Evolutionary conservation across 1,139 yeast genomes (phyloP).

Genomic region (Oligophagozyma castellii): DNA sequence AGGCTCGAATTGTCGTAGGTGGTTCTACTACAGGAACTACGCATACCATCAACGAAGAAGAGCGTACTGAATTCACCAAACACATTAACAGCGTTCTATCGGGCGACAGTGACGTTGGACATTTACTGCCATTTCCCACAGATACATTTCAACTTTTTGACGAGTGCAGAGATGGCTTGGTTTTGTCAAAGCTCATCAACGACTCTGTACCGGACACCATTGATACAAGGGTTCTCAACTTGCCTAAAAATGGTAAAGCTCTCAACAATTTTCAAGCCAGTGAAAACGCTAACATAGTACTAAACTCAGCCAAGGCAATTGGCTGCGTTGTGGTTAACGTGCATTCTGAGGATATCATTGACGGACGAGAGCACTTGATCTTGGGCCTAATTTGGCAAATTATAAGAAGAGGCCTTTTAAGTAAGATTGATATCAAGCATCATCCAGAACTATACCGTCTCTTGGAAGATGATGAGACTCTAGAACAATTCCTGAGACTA

Average conservation of each 20-base stretch:
- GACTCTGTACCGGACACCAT: conserved; percentile 98
- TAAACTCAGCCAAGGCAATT: conserved; percentile 96
- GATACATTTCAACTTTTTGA: conserved; percentile 93
- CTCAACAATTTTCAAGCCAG: conserved; percentile 90
- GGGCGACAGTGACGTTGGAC: conserved; percentile 82
- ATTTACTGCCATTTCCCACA: conserved; percentile 80
- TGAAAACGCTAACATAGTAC: conserved; percentile 94
- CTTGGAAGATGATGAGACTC: conserved; percentile 90
- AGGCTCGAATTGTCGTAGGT: conserved; percentile 62
- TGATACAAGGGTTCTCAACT: conserved; percentile 90
- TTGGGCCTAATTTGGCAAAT: conserved; percentile 97
- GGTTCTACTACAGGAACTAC: conserved; percentile 87
- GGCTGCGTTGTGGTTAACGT: conserved; percentile 97
- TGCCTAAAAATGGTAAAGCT: conserved; percentile 69
- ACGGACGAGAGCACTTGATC: conserved; percentile 91
- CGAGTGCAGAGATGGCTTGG: conserved; percentile 92
- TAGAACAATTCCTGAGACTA: conserved; percentile 87
- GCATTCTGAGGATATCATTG: conserved; percentile 92
- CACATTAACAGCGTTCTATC: conserved; percentile 86
- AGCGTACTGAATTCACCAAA: conserved; percentile 86
- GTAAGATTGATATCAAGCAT: conserved; percentile 87
- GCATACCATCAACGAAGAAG: conserved; percentile 95
- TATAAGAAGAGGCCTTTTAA: conserved; percentile 84
- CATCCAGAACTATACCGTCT: conserved; percentile 95
- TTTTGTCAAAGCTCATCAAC: conserved; percentile 82